These are phyloP conservation scores for Podospora pseudoanserina DNA, from an alignment of 495 filamentous ascomycete genomes.

Conservation along the genomic window DNA sequence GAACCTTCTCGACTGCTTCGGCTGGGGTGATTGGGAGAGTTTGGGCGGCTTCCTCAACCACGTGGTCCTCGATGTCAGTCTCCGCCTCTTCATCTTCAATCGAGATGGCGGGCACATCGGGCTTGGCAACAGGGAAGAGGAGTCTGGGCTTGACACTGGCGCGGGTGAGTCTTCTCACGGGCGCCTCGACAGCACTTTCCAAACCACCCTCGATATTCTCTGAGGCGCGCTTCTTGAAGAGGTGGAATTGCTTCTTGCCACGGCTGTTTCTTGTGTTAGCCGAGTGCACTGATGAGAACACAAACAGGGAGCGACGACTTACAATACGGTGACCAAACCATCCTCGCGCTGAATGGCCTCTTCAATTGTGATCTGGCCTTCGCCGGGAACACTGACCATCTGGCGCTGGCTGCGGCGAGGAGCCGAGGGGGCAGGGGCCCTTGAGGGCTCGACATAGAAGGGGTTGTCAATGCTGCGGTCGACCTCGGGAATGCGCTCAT, in stretches of 20 bases:
- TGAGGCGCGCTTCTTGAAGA: slow-evolving; percentile 47
- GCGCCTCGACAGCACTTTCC: slow-evolving; percentile 44
- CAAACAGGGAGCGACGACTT: slow-evolving; percentile 46
- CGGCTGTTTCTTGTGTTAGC: slow-evolving; percentile 56
- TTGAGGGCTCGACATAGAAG: slow-evolving; percentile 54
- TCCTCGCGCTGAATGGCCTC: slow-evolving; percentile 63
- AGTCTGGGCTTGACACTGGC: slow-evolving; percentile 77
- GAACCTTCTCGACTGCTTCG: slow-evolving; percentile 27
- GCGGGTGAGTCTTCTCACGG: slow-evolving; percentile 56
- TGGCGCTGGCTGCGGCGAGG: slow-evolving; percentile 44
- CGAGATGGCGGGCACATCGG: slow-evolving; percentile 46
- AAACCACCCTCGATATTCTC: slow-evolving; percentile 48
- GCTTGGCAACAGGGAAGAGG: slow-evolving; percentile 64
- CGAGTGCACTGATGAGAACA: not conserved
- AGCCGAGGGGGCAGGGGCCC: slow-evolving; percentile 25
- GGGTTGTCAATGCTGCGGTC: slow-evolving; percentile 68
- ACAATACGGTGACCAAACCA: slow-evolving; percentile 86
- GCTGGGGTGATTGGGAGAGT: slow-evolving; percentile 33
- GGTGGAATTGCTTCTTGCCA: slow-evolving; percentile 81
- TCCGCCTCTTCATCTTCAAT: slow-evolving; percentile 55
- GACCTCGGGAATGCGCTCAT: slow-evolving; percentile 74
- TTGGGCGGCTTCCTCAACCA: slow-evolving; percentile 49
- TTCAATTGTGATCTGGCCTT: slow-evolving; percentile 56
- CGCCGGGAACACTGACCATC: slow-evolving; percentile 46
- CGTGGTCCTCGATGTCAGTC: slow-evolving; percentile 52